These are phyloP conservation scores for Cordyceps fumosorosea DNA, from an alignment of 2,329 filamentous ascomycete species.

Conservation along the genomic window DNA sequence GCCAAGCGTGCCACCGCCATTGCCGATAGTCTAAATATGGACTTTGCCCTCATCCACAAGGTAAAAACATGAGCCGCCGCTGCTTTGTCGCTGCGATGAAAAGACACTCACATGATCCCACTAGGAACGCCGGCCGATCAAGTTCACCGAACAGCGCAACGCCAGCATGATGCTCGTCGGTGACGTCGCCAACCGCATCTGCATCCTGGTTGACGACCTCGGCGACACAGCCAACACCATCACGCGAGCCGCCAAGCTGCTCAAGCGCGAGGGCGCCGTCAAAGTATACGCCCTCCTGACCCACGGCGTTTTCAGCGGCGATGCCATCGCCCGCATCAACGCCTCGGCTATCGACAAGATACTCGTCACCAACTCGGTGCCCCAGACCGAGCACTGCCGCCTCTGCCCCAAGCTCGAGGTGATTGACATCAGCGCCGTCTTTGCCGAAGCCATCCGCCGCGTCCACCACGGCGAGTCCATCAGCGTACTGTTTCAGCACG, in stretches of 20 bases:
- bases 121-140: conserved; percentile 81
- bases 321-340: conserved; percentile 91
- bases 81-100: conserved; percentile 11
- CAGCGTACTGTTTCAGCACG: conserved; percentile 70
- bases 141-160: conserved; percentile 82
- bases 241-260: conserved; percentile 88
- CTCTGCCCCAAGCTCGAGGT: conserved; percentile 85
- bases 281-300: conserved; percentile 88
- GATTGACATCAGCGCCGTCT: conserved; percentile 80
- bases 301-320: conserved; percentile 90
- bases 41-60: conserved; percentile 98
- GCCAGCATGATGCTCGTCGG: conserved; percentile 95
- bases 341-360: conserved; percentile 89
- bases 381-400: conserved; percentile 73
- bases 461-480: conserved; percentile 98
- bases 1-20: conserved; percentile 95
- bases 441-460: conserved; percentile 89
- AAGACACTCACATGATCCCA: conserved; percentile 16
- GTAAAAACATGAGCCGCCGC: conserved; percentile 29
- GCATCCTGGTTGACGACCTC: conserved; percentile 90
- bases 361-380: conserved; percentile 90
- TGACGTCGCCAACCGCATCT: conserved; percentile 70
- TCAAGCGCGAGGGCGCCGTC: conserved; percentile 92
- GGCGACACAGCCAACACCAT: conserved; percentile 97
- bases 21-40: conserved; percentile 85